Conservation (phyloP, 2,329 filamentous ascomycete genomes). For the Didymellaceae sp. region DNA sequence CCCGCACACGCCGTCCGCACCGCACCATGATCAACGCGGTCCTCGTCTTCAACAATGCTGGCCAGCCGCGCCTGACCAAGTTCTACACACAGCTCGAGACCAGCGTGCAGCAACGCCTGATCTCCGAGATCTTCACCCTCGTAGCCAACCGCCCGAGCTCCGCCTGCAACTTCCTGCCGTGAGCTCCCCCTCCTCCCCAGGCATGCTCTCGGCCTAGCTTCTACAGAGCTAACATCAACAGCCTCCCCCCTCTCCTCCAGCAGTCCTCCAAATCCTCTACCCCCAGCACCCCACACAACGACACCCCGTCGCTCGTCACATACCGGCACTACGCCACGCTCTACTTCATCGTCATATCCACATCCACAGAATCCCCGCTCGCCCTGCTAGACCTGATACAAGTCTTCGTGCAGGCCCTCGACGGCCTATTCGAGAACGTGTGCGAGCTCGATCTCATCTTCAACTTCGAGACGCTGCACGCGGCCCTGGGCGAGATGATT, state of each 20-base stretch:
- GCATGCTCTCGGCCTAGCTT: too few species aligned
- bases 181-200: slow-evolving; percentile 34
- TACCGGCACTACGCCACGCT: slow-evolving; percentile 98
- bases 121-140: slow-evolving; percentile 95
- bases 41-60: slow-evolving; percentile 97
- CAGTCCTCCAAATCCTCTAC: slow-evolving; percentile 54
- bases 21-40: slow-evolving; percentile 95
- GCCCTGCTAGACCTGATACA: slow-evolving; percentile 96
- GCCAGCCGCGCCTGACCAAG: slow-evolving; percentile 94
- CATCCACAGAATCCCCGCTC: slow-evolving; percentile 92
- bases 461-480: slow-evolving; percentile 97
- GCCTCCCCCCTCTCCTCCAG: slow-evolving; percentile 67
- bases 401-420: slow-evolving; percentile 95
- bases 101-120: slow-evolving; percentile 93
- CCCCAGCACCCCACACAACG: slow-evolving; percentile 71
- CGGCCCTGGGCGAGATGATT: slow-evolving; percentile 90
- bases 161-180: slow-evolving; percentile 94
- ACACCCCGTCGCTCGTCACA: slow-evolving; percentile 92
- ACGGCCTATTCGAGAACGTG: slow-evolving; percentile 96
- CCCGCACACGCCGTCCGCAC: slow-evolving; percentile 4
- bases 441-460: slow-evolving; percentile 99
- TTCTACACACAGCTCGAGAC: slow-evolving; percentile 99
- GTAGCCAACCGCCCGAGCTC: slow-evolving; percentile 90
- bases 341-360: slow-evolving; percentile 98
- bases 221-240: too few species aligned